Base-by-base conservation (phyloP, 2,329 filamentous ascomycete genomes). In the Apiospora sp. region DNA sequence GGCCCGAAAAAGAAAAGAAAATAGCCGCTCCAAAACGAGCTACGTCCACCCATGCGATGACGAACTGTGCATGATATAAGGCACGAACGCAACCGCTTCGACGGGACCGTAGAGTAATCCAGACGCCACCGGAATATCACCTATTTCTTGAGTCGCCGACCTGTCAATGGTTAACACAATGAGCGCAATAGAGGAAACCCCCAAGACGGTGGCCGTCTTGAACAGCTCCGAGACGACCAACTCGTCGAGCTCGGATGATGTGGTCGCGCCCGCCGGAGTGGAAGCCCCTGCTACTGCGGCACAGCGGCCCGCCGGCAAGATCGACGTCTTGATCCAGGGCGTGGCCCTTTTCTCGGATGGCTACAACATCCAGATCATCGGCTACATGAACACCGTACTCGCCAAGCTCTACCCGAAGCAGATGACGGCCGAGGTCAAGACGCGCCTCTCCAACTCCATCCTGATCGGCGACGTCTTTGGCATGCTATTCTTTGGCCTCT, bases 391-490 rank as follows among this genome's bases (percentile, higher is more conserved):
- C 67, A 78, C 78, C 0, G 77, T 82, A 0, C 73, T 82, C n/a
- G 74, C 76, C 37, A 73, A 76, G 68, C 74, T 81, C 43, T 83
- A 83, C 58, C 78, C 79, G 0, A 72, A 78, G 19, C 77, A 80
- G 22, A 82, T 81, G 72, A 82, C 81, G 1, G 73, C 77, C 0
- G 70, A 72, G 0, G 78, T 84, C 64, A 84, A 81, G 74, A 84
- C 83, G 0, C 79, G 80, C 61, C 78, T 84, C 8, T 84, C 81
- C 16, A 84, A 84, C 71, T 79, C 83, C 3, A 78, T 84, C 6
- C 76, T 85, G 0, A 79, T 85, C 24, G 84, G 84, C 34, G 82
- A 83, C 58, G 81, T 86, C 2, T 80, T 85, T 68, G 84, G 84
- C 43, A 82, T 83, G 78, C 72, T 85, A 2, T 77, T 81, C 27